Evolutionary conservation across 768 basidiomycete genomes (phyloP).

Genomic region (Phlebiopsis flavidoalba): DNA sequence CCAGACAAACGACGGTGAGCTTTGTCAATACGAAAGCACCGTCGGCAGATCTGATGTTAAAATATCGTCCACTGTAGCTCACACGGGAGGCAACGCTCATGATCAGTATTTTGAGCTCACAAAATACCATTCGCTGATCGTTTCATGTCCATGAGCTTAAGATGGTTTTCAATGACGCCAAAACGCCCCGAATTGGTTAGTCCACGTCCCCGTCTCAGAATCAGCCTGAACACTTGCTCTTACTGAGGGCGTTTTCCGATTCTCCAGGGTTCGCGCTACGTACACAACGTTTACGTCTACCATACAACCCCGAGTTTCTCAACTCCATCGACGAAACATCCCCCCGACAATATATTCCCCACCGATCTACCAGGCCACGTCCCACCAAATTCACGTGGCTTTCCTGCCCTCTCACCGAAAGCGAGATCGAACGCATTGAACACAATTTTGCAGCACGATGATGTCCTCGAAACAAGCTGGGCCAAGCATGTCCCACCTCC

Average conservation of each 20-base stretch:
- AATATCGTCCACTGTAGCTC: not conserved
- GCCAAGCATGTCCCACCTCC: slow-evolving; percentile 6
- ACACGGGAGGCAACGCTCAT: slow-evolving; percentile 5
- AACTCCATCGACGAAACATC: slow-evolving; percentile 1
- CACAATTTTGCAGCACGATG: too few species aligned
- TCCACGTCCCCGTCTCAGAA: too few species aligned
- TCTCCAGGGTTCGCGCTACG: slow-evolving; percentile 21
- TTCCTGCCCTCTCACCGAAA: slow-evolving; percentile 20
- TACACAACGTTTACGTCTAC: slow-evolving; percentile 19
- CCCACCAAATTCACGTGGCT: slow-evolving; percentile 20
- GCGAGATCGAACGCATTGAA: slow-evolving; percentile 28
- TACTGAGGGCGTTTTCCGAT: too few species aligned
- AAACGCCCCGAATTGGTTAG: slow-evolving; percentile 12
- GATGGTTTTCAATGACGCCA: slow-evolving; percentile 23
- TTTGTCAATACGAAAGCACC: not conserved
- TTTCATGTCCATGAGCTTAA: slow-evolving; percentile 26
- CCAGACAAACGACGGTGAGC: slow-evolving; percentile 21
- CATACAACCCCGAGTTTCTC: slow-evolving; percentile 15
- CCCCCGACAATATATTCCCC: not conserved
- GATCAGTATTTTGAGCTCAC: slow-evolving; percentile 28
- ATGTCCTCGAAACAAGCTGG: slow-evolving; percentile 1
- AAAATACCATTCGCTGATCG: slow-evolving; percentile 30
- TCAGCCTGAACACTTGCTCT: too few species aligned
- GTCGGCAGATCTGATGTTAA: not conserved
- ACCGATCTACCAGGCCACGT: slow-evolving; percentile 21